These are phyloP conservation scores for Metrosideros polymorpha DNA, from an alignment of 441 rosid species.

Conservation along the genomic window DNA sequence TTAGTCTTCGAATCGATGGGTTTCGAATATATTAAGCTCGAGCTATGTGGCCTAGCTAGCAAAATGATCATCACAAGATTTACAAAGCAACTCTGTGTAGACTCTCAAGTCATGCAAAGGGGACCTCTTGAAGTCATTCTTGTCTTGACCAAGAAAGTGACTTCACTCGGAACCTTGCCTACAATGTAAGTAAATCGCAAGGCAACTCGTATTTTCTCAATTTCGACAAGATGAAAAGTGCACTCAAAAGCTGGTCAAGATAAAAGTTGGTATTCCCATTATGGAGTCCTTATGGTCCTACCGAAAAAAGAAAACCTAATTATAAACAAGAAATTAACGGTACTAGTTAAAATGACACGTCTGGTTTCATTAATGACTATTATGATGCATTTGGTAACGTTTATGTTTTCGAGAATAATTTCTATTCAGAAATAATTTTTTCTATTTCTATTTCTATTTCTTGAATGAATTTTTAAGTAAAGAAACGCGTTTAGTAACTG, in stretches of 20 bases:
- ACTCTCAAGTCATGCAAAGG: not conserved
- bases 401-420: too few relatives aligned
- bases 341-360: not conserved
- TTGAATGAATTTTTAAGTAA: too few relatives aligned
- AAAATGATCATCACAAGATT: not conserved
- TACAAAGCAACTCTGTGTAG: not conserved
- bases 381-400: too few relatives aligned
- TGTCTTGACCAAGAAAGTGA: not conserved
- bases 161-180: not conserved
- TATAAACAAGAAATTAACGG: not conserved
- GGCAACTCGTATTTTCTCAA: not conserved
- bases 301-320: not conserved
- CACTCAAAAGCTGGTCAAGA: not conserved
- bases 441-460: too few relatives aligned
- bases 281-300: not conserved
- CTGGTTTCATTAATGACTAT: fast-evolving
- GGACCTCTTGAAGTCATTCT: not conserved
- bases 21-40: not conserved
- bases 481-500: too few relatives aligned
- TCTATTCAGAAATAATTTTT: too few relatives aligned
- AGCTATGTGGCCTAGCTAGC: not conserved
- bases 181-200: not conserved
- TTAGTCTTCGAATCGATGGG: not conserved
- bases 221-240: not conserved
- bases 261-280: not conserved